Evolutionary conservation across 1,139 yeast species (phyloP), one percentile per base, ranked within the genome.

Genomic region (Starmera stellimalicola): DNA sequence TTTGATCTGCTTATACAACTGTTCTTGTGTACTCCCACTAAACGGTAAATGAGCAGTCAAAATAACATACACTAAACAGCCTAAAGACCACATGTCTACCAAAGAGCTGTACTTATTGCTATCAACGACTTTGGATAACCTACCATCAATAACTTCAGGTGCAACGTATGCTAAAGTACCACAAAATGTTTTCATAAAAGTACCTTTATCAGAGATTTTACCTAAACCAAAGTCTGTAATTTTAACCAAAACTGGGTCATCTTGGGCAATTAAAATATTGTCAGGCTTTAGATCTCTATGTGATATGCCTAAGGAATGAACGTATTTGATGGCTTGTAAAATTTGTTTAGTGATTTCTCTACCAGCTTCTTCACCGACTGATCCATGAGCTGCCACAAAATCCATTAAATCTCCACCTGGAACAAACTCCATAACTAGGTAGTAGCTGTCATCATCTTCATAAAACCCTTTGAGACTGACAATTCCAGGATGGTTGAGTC

Each of bases 391-490:
- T 0, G 94, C 91, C 2, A 88, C 94, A 59, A 84, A 87, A 58
- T 63, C 97, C 98, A 91, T 91, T 39, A 91, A 62, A 55, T 91
- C 98, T n/a, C 98, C 98, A 8, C 96, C 96, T 1, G 94, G 79
- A 15, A 91, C 93, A 47, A 79, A 80, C 52, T 91, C 98, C 96
- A 91, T 88, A 5, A 91, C 88, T 42, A 91, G 65, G 53, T 84
- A 91, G 55, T 84, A 84, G 48, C 72, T 74, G 39, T 79, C 82
- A 10, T 65, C 60, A 52, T 88, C 96, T 52, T 87, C 95, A 52
- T 77, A 87, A 47, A 82, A 84, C 7, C 87, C 91, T 49, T 81
- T 77, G 37, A 91, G 64, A 30, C 76, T 65, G 7, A 88, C 96
- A 28, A 91, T 83, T 41, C 87, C 76, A 5, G 93, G 87, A 54